Base-by-base conservation (phyloP, 2,329 filamentous ascomycete genomes). In the Ascochyta rabiei region DNA sequence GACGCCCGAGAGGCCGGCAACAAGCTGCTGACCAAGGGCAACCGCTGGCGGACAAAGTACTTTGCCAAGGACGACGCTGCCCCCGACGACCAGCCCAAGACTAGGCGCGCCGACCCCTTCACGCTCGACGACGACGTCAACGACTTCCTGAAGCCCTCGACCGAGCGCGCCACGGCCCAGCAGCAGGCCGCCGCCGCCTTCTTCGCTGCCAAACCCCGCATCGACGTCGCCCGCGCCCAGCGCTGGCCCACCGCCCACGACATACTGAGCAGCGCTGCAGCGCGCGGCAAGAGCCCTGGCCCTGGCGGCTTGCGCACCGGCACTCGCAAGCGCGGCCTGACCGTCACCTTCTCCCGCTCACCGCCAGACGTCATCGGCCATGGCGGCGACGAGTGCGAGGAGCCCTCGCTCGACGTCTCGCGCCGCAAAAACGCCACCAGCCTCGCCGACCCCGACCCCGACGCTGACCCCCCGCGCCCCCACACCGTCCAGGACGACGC, bases 351-450 rank as follows among this genome's bases (percentile, higher is more conserved):
- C 67, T 84, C 83, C 47, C 86, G 90, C 63, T 83, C 82, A 9
- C 81, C 83, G 49, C 92, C 93, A 6, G 89, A 91, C 41, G 76
- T 96, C 58, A 97, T 98, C 68, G 93, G 93, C 41, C 88, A 93
- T 74, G 93, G 93, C 53, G 93, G 93, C 30, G 93, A 97, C 68
- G 92, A 96, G 73, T 88, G 89, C 49, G 86, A 90, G 48, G 78
- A 83, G 8, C 89, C 90, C 1, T 84, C 87, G 1, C 79, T 86
- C 18, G 89, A 95, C 69, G 88, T 96, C 49, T 87, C 86, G 5
- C 82, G 80, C 70, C 79, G 77, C 59, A 87, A 83, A 73, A 72
- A 70, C 54, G 60, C 66, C 26, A 59, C 51, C 56, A 69, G 59
- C 48, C 21, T 60, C 30, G 45, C 64, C 6, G 57, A 56, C 18